phyloP scores from a whole-genome alignment of 2,329 filamentous ascomycete genomes.

The Ophiostoma tasmaniense region DNA sequence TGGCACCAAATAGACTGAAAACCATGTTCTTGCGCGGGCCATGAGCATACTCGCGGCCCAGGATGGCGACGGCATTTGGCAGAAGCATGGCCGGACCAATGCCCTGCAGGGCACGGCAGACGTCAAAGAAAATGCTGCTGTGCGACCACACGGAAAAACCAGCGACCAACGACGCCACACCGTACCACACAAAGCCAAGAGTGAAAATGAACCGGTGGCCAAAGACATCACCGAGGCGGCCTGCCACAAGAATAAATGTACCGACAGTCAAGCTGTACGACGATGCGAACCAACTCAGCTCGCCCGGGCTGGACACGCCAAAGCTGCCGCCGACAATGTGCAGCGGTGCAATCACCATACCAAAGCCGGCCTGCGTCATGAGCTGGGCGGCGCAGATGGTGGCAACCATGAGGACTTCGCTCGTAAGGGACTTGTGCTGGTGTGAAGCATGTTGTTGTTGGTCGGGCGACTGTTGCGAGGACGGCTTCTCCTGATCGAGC shows the following conservation, averaged over 20 bases:
- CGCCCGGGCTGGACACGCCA: constrained; percentile 32
- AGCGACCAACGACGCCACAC: constrained; percentile 59
- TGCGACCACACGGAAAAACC: constrained; percentile 32
- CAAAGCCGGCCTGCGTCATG: constrained; percentile 14
- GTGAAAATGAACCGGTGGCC: constrained; percentile 53
- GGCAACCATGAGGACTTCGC: constrained; percentile 12
- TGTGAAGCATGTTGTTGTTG: background rate
- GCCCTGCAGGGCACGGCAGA: constrained; percentile 48
- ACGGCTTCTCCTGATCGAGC: background rate
- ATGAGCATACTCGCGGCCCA: constrained; percentile 48
- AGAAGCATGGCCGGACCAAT: constrained; percentile 54
- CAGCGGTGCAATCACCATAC: constrained; percentile 12
- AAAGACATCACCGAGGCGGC: constrained; percentile 52
- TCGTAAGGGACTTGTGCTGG: background rate
- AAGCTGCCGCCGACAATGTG: constrained; percentile 15
- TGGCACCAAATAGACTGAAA: constrained; percentile 43
- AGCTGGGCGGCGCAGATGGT: constrained; percentile 18
- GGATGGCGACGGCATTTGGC: constrained; percentile 55
- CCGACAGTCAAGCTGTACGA: constrained; percentile 26
- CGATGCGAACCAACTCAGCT: constrained; percentile 48
- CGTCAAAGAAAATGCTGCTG: constrained; percentile 42
- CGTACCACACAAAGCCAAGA: constrained; percentile 52
- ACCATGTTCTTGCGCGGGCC: constrained; percentile 52
- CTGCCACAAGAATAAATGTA: constrained; percentile 52
- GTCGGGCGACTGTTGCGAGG: background rate